Evolutionary conservation across 768 basidiomycete species (phyloP).

Genomic region (Amyloporia xantha): DNA sequence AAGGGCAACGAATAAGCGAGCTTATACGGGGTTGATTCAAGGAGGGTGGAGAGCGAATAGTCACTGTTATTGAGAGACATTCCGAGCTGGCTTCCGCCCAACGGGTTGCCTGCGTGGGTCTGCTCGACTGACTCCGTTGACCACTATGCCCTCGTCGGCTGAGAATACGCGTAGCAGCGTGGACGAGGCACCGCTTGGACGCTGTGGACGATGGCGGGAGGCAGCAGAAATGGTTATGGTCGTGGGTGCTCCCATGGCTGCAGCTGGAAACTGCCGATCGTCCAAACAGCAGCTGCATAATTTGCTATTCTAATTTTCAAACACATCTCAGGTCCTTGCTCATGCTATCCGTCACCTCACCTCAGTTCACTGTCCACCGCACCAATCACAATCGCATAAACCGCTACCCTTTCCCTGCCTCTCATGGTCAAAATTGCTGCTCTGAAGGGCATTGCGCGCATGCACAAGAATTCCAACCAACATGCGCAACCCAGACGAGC

Average conservation of each 20-base stretch:
- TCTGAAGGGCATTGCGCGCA: slow-evolving; percentile 16
- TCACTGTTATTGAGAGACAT: slow-evolving; percentile 1
- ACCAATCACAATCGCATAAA: slow-evolving; percentile 7
- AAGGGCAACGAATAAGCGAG: slow-evolving; percentile 57
- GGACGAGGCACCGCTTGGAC: no score
- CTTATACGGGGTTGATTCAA: slow-evolving; percentile 42
- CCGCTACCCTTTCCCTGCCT: neutral
- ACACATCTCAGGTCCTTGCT: neutral
- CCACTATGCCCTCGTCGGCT: no score
- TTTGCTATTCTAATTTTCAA: neutral
- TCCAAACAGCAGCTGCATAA: neutral
- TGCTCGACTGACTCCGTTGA: no score
- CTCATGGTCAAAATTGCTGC: slow-evolving; percentile 14
- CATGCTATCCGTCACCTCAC: neutral
- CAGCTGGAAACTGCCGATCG: slow-evolving; percentile 5
- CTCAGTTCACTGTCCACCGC: neutral
- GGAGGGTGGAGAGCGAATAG: slow-evolving; percentile 25
- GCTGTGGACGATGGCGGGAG: no score
- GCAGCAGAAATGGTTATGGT: no score
- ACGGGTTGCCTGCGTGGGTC: no score
- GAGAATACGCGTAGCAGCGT: no score
- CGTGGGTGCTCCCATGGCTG: no score
- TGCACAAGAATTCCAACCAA: slow-evolving; percentile 1
- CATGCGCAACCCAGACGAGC: slow-evolving; percentile 7
- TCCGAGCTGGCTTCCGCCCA: neutral